A percentile compares a stretch with the other conserved stretches of the same genome.
Conservation (phyloP, 140 eudicot species). For the Flaveria floridana region DNA sequence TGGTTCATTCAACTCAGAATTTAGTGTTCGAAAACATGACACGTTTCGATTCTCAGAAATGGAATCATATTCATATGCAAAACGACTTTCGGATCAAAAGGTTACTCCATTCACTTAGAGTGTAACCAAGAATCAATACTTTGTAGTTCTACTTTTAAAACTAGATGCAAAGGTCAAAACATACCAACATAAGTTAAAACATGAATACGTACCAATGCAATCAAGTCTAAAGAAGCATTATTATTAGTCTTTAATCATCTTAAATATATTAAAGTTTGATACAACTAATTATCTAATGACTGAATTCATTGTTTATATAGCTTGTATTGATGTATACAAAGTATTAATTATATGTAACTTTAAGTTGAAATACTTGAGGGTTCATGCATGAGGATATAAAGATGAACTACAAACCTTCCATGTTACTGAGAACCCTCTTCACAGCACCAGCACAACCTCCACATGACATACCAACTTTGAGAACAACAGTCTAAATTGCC, state of each 20-base stretch:
- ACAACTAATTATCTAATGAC: background rate
- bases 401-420: slow-evolving; percentile 73
- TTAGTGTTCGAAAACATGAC: background rate
- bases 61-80: slow-evolving; percentile 28
- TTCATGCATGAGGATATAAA: slow-evolving; percentile 1
- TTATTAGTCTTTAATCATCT: background rate
- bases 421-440: slow-evolving; percentile 70
- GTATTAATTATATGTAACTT: background rate
- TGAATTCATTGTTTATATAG: background rate
- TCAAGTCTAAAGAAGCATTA: background rate
- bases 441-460: slow-evolving; percentile 97
- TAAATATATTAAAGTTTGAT: background rate
- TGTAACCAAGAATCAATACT: slow-evolving; percentile 19
- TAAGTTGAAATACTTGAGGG: background rate
- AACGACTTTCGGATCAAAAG: background rate
- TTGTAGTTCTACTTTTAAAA: background rate
- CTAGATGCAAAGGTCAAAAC: background rate
- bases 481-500: slow-evolving; percentile 72
- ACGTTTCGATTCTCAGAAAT: slow-evolving; percentile 10
- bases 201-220: background rate
- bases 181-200: background rate
- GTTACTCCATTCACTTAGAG: slow-evolving; percentile 15
- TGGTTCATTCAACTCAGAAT: slow-evolving; percentile 22
- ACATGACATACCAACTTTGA: slow-evolving; percentile 91
- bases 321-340: background rate